Evolutionary conservation across 352 stramenopile genomes (phyloP).

Genomic region (Globisporangium abappressorium): DNA sequence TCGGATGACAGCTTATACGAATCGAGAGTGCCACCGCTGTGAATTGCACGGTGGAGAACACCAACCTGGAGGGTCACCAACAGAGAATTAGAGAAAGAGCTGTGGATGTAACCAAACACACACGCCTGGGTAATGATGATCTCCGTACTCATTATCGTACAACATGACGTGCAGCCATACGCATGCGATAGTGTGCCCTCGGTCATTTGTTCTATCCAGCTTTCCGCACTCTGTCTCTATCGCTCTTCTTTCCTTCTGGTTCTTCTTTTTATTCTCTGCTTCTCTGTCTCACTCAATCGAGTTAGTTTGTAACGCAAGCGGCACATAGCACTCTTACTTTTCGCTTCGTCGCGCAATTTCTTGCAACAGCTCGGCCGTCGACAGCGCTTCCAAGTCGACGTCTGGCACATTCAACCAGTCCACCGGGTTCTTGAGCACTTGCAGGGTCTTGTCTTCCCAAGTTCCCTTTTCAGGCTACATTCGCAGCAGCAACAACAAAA

Average conservation of each 20-base stretch:
- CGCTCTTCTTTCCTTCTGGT: not conserved
- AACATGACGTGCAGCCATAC: not conserved
- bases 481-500: slow-evolving; percentile 21
- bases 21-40: not conserved
- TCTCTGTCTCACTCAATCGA: not conserved
- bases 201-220: not conserved
- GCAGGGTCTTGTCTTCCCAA: slow-evolving; percentile 92
- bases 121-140: not conserved
- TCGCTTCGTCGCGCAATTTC: slow-evolving; percentile 77
- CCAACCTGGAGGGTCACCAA: not conserved
- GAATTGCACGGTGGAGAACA: not conserved
- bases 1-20: not conserved
- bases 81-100: not conserved
- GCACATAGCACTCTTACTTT: slow-evolving; percentile 15
- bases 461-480: slow-evolving; percentile 81
- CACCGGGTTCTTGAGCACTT: slow-evolving; percentile 92
- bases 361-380: slow-evolving; percentile 68
- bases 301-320: not conserved
- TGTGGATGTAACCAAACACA: not conserved
- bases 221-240: not conserved
- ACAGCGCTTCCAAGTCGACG: slow-evolving; percentile 68
- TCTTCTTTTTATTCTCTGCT: not conserved
- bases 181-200: not conserved
- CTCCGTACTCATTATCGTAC: not conserved
- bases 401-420: slow-evolving; percentile 91